Base-by-base conservation (phyloP, 371 early-diverging fungal genomes). In the Syncephalis fuscata region DNA sequence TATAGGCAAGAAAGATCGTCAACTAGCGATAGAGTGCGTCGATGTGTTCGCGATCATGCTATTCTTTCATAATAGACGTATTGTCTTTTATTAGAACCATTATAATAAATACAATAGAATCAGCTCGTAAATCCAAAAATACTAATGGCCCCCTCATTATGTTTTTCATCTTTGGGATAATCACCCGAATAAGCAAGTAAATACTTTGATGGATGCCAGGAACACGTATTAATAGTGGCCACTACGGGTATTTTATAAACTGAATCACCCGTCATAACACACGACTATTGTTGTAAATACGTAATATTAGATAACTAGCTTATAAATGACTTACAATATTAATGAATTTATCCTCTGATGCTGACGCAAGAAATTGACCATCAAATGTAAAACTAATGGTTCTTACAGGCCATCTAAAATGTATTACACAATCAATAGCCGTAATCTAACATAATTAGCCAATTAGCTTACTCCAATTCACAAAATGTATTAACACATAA, bases 341-440 rank as follows among this genome's bases (percentile, higher is more conserved):
- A 49, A 89, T 80, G 23, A 73, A 61, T 37, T 71, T 64, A 61
- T 87, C 86, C 54, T 85, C 86, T 0, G 85, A 85, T 7, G 79
- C 87, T 7, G 82, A 79, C 0, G 87, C 90, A 25, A 92, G 57
- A 47, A 80, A 76, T 45, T 80, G 80, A 2, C 87, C 89, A 62
- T 89, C 90, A 60, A 73, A 66, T 51, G 82, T 82, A 55, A 92
- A 89, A 43, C 82, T 78, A 48, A 89, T 67, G 10, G 88, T 78
- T 41, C 86, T 67, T 0, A 89, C 81, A 1, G 90, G 85, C 78
- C 79, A 83, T 24, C 82, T 85, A 58, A 23, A 37, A 47, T 48
- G 5, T 52, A 27, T 7, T n/a, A n/a, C n/a, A n/a, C n/a, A n/a
- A n/a, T n/a, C n/a, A n/a, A n/a, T n/a, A 26, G 1, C 14, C 20